Percentiles rank a stretch among this genome's conserved stretches.
Evolutionary conservation across 768 basidiomycete species (phyloP).

Genomic region (Auriscalpium orientale): DNA sequence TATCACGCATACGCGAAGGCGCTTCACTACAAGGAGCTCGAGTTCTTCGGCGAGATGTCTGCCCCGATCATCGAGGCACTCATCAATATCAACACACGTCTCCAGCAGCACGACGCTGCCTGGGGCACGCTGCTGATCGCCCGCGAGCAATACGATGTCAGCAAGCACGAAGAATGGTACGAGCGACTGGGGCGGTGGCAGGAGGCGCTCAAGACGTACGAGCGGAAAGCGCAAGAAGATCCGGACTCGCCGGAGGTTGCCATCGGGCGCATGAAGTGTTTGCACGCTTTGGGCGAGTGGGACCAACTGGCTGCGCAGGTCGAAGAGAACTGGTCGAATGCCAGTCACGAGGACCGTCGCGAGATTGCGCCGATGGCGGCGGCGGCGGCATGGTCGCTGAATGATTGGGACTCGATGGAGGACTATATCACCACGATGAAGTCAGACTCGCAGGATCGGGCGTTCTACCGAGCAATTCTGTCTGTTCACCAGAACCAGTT

Average conservation of each 20-base stretch:
- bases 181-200: constrained; percentile 95
- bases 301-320: constrained; percentile 82
- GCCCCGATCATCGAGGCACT: constrained; percentile 88
- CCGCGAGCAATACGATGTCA: constrained; percentile 80
- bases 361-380: constrained; percentile 96
- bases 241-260: constrained; percentile 70
- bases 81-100: constrained; percentile 91
- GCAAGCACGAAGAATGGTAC: constrained; percentile 97
- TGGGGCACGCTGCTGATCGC: constrained; percentile 94
- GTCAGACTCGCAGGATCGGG: constrained; percentile 83
- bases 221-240: constrained; percentile 68
- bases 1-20: constrained; percentile 96
- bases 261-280: constrained; percentile 89
- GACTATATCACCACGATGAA: constrained; percentile 94
- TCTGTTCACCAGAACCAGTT: constrained; percentile 96
- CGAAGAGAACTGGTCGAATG: constrained; percentile 79
- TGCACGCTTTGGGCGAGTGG: constrained; percentile 98
- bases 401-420: constrained; percentile 98
- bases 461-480: constrained; percentile 94
- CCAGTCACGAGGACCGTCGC: constrained; percentile 73
- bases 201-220: constrained; percentile 82
- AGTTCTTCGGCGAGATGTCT: constrained; percentile 90
- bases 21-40: constrained; percentile 95
- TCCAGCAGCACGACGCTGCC: constrained; percentile 96
- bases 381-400: constrained; percentile 93